Evolutionary conservation across 768 basidiomycete genomes (phyloP).

Genomic region (Megacollybia marginata): DNA sequence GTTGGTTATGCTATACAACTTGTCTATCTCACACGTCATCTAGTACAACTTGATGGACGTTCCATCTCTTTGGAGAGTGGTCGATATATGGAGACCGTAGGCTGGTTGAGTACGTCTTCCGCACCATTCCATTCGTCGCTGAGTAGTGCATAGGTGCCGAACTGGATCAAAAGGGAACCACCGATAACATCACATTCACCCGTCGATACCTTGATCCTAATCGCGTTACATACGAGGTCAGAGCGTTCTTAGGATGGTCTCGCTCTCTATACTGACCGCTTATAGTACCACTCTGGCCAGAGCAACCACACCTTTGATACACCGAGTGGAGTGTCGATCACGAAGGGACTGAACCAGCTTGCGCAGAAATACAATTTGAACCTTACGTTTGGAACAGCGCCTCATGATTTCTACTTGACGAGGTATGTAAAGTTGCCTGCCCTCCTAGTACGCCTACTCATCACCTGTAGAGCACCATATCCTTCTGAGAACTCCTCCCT

Average conservation of each 20-base stretch:
- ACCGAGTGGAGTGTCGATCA: constrained; percentile 40
- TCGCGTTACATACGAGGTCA: constrained; percentile 56
- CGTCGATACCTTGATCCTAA: constrained; percentile 79
- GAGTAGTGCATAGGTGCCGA: constrained; percentile 32
- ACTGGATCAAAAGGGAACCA: constrained; percentile 30
- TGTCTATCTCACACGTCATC: not conserved
- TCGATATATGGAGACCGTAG: constrained; percentile 89
- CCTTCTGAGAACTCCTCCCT: constrained; percentile 56
- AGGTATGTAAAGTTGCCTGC: constrained; percentile 30
- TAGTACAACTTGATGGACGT: constrained; percentile 63
- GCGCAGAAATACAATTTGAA: constrained; percentile 54
- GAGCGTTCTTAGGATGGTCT: too few relatives aligned
- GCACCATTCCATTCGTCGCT: not conserved
- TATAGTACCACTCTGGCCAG: too few relatives aligned
- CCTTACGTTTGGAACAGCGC: constrained; percentile 61
- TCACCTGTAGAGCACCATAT: constrained; percentile 43
- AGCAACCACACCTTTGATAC: constrained; percentile 51
- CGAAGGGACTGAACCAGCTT: constrained; percentile 44
- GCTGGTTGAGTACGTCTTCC: constrained; percentile 55
- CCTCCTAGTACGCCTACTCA: not conserved
- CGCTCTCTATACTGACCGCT: too few relatives aligned
- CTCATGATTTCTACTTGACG: constrained; percentile 64
- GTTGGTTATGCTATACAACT: constrained; percentile 7
- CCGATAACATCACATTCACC: constrained; percentile 50
- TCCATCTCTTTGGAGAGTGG: constrained; percentile 80